These are phyloP conservation scores for Rhizophora apiculata DNA, from an alignment of 345 rosid genomes.

Conservation along the genomic window DNA sequence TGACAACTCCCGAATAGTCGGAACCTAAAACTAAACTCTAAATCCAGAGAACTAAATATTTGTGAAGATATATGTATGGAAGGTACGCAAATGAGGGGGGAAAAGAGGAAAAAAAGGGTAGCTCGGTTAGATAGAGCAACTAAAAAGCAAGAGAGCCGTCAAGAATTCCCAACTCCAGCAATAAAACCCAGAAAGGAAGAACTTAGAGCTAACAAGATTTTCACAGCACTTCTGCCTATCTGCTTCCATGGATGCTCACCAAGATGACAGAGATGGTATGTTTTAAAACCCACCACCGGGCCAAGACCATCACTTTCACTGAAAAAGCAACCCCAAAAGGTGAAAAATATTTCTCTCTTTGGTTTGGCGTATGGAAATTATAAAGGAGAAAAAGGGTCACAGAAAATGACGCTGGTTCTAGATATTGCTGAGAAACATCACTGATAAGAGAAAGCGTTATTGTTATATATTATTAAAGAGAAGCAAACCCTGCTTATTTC, in stretches of 20 bases:
- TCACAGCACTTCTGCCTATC: constrained; percentile 30
- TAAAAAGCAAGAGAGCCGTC: constrained; percentile 96
- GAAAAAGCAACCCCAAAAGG: background rate
- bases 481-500: too few species aligned
- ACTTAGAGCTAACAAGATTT: constrained; percentile 49
- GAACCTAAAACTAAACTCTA: background rate
- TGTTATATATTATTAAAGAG: too few species aligned
- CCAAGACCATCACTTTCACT: constrained; percentile 34
- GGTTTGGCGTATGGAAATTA: constrained; percentile 23
- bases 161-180: constrained; percentile 99
- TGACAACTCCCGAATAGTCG: too few species aligned
- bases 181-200: constrained; percentile 74
- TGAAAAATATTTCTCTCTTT: background rate
- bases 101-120: background rate
- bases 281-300: constrained; percentile 9
- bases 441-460: too few species aligned
- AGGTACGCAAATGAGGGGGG: background rate
- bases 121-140: constrained; percentile 37
- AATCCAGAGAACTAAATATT: background rate
- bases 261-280: background rate
- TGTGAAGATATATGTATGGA: background rate
- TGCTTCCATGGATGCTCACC: constrained; percentile 45
- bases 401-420: constrained; percentile 51
- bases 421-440: constrained; percentile 48
- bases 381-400: constrained; percentile 14